These are phyloP conservation scores for Camellia granthamiana DNA, from an alignment of 148 eudicot species.

Conservation along the genomic window DNA sequence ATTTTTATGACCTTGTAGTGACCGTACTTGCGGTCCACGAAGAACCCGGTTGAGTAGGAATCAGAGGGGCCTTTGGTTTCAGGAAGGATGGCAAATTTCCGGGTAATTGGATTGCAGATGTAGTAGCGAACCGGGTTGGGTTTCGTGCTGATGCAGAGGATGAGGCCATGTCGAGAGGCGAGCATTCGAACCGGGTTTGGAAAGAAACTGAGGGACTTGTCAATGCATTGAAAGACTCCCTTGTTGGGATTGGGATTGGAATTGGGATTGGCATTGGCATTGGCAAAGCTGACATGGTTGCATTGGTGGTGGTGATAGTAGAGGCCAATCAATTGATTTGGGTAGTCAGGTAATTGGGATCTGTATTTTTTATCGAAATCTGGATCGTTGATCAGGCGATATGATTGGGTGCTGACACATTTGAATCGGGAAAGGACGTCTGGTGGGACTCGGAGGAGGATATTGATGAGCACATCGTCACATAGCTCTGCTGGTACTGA, in stretches of 20 bases:
- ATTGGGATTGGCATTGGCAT: neutral
- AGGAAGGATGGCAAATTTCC: neutral
- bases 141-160: neutral
- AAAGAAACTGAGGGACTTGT: neutral
- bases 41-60: neutral
- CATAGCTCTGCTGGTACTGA: neutral
- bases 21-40: neutral
- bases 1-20: neutral
- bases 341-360: neutral
- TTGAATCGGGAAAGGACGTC: neutral
- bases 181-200: neutral
- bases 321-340: neutral
- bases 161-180: neutral
- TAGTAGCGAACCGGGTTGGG: neutral
- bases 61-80: neutral
- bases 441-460: neutral
- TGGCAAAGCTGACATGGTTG: neutral
- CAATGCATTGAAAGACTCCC: neutral
- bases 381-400: neutral
- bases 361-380: neutral
- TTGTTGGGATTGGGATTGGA: neutral
- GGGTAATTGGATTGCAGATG: neutral
- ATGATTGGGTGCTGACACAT: neutral
- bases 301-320: neutral
- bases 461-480: neutral